A percentile compares a stretch with the other conserved stretches of the same genome.
These are phyloP conservation scores for Plasmodium gallinaceum DNA, from an alignment of 169 alveolate genomes.

Conservation along the genomic window DNA sequence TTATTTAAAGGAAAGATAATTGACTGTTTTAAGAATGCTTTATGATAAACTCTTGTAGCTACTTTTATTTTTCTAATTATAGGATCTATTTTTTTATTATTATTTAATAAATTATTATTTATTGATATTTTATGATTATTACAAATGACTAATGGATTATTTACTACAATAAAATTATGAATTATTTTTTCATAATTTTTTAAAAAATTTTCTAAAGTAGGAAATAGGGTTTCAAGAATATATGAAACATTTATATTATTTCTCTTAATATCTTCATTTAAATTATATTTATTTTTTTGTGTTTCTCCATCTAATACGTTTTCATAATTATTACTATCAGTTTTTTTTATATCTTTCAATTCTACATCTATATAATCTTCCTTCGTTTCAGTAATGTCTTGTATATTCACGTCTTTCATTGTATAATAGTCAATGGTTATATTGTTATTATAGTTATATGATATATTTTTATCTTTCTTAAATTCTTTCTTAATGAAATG, in stretches of 20 bases:
- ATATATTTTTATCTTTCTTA: conserved; percentile 20
- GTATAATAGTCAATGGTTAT: neutral
- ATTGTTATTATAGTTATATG: conserved; percentile 17
- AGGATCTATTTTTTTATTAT: neutral
- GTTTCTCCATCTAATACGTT: neutral
- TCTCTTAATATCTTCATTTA: neutral
- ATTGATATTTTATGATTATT: conserved; percentile 17
- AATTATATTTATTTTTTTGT: neutral
- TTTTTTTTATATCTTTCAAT: neutral
- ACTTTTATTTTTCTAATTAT: conserved; percentile 19
- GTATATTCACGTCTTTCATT: neutral
- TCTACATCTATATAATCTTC: neutral
- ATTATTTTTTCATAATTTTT: conserved; percentile 9
- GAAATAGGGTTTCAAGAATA: conserved; percentile 22
- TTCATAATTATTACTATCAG: neutral
- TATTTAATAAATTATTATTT: conserved; percentile 20
- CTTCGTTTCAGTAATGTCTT: neutral
- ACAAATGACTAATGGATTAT: conserved; percentile 35
- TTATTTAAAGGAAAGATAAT: conserved; percentile 87
- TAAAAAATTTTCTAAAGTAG: conserved; percentile 47
- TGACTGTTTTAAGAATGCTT: conserved; percentile 71
- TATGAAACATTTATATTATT: neutral
- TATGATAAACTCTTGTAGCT: conserved; percentile 61
- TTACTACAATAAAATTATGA: conserved; percentile 29
- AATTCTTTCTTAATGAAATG: conserved; percentile 27